Percentiles rank a stretch among this genome's conserved stretches.
These are phyloP conservation scores for Telfairia occidentalis DNA, from an alignment of 331 rosid genomes.

Conservation along the genomic window DNA sequence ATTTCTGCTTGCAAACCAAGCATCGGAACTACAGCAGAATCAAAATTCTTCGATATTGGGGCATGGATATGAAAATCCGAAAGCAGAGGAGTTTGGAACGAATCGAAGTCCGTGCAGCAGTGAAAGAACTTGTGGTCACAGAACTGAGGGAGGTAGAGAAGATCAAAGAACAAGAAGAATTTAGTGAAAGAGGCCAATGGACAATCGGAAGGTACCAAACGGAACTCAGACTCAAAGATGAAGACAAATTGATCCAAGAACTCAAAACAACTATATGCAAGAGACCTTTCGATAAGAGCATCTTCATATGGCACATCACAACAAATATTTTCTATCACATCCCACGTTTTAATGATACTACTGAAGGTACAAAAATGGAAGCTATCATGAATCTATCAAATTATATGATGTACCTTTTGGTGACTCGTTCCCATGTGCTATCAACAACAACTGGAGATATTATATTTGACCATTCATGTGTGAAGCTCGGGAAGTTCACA, in stretches of 20 bases:
- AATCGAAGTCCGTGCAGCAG: constrained; percentile 8
- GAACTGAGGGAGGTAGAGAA: constrained; percentile 38
- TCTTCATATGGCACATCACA: constrained; percentile 57
- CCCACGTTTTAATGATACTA: background rate
- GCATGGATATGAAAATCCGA: constrained; percentile 24
- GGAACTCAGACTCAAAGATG: background rate
- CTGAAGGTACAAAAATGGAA: constrained; percentile 10
- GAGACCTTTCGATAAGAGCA: constrained; percentile 51
- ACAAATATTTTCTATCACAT: constrained; percentile 41
- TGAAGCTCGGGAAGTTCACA: constrained; percentile 19
- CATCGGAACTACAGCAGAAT: constrained; percentile 16
- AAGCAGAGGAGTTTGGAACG: constrained; percentile 21
- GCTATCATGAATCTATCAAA: constrained; percentile 36
- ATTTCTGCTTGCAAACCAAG: constrained; percentile 37
- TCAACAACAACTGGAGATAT: constrained; percentile 35
- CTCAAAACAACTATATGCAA: background rate
- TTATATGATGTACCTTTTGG: constrained; percentile 63
- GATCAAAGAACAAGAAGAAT: constrained; percentile 31
- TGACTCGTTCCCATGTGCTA: constrained; percentile 41
- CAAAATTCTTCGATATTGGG: constrained; percentile 22
- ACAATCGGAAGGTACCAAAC: constrained; percentile 31
- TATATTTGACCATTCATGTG: constrained; percentile 30
- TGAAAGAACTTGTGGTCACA: constrained; percentile 32
- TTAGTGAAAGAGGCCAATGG: constrained; percentile 42
- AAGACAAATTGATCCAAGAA: background rate